A percentile compares a stretch with the other conserved stretches of the same genome.
These are phyloP conservation scores for Westerdykella aurantiaca DNA, from an alignment of 2,329 filamentous ascomycete genomes.

Conservation along the genomic window DNA sequence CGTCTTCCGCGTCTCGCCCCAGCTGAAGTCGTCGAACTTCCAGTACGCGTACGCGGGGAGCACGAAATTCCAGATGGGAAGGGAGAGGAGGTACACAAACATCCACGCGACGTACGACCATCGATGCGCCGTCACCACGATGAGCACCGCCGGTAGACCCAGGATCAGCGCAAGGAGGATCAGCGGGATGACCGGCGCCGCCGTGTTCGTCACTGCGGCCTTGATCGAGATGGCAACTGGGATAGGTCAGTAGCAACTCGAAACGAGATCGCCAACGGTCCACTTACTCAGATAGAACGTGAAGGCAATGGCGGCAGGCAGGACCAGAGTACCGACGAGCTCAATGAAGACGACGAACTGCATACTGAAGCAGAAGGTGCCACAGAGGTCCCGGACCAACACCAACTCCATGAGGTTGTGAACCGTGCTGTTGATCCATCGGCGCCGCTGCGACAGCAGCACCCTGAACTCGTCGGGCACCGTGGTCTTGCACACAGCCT, in stretches of 20 bases:
- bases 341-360: constrained; percentile 97
- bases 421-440: constrained; percentile 99
- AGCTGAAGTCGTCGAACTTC: constrained; percentile 99
- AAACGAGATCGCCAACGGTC: constrained; percentile 5
- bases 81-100: constrained; percentile 86
- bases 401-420: constrained; percentile 98
- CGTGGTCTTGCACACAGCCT: constrained; percentile 97
- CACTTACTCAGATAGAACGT: constrained; percentile 89
- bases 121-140: constrained; percentile 88
- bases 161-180: constrained; percentile 85
- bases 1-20: constrained; percentile 96
- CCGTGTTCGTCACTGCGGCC: constrained; percentile 50
- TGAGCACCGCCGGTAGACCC: constrained; percentile 85
- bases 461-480: constrained; percentile 92
- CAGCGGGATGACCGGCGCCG: constrained; percentile 79
- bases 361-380: constrained; percentile 99
- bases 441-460: constrained; percentile 84
- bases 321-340: constrained; percentile 84
- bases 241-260: constrained; percentile 20
- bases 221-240: constrained; percentile 79
- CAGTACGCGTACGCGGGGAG: constrained; percentile 93
- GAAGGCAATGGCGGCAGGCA: constrained; percentile 94
- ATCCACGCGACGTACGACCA: constrained; percentile 94
- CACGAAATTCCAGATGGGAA: constrained; percentile 97
- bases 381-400: constrained; percentile 89